A percentile compares a stretch with the other conserved stretches of the same genome.
These are phyloP conservation scores for Metschnikowia bowlesiae DNA, from an alignment of 805 yeast species.

Conservation along the genomic window DNA sequence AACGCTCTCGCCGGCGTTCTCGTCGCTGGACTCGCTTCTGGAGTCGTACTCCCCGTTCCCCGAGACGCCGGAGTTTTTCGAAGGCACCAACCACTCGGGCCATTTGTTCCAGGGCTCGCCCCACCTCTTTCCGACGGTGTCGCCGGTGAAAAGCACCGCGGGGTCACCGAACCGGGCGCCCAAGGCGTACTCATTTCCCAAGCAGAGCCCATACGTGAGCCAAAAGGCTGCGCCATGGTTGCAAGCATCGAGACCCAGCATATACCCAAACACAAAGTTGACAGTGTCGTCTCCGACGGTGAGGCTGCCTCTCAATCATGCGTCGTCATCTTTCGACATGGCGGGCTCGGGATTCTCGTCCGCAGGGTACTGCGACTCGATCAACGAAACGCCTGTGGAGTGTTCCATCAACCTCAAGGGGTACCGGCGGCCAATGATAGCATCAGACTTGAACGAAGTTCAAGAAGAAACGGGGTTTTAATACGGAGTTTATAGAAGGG, in stretches of 20 bases:
- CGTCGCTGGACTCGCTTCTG: constrained; percentile 29
- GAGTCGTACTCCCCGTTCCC: constrained; percentile 23
- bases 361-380: constrained; percentile 29
- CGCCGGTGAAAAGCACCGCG: background rate
- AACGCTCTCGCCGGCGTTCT: constrained; percentile 18
- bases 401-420: constrained; percentile 21
- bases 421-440: background rate
- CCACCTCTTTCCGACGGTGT: background rate
- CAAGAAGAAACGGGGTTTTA: constrained; percentile 6
- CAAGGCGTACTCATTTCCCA: constrained; percentile 4
- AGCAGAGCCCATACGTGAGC: background rate
- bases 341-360: constrained; percentile 16
- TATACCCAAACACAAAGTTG: constrained; percentile 6
- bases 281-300: constrained; percentile 27
- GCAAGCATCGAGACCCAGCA: constrained; percentile 6
- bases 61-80: constrained; percentile 25
- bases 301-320: constrained; percentile 32
- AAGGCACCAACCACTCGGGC: constrained; percentile 9
- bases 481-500: background rate
- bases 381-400: constrained; percentile 38
- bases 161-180: background rate
- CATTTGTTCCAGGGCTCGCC: constrained; percentile 3
- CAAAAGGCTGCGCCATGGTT: constrained; percentile 1
- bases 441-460: constrained; percentile 8
- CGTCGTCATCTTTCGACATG: constrained; percentile 17